Base-by-base conservation (phyloP, 352 stramenopile genomes). In the Globisporangium carolinianum region DNA sequence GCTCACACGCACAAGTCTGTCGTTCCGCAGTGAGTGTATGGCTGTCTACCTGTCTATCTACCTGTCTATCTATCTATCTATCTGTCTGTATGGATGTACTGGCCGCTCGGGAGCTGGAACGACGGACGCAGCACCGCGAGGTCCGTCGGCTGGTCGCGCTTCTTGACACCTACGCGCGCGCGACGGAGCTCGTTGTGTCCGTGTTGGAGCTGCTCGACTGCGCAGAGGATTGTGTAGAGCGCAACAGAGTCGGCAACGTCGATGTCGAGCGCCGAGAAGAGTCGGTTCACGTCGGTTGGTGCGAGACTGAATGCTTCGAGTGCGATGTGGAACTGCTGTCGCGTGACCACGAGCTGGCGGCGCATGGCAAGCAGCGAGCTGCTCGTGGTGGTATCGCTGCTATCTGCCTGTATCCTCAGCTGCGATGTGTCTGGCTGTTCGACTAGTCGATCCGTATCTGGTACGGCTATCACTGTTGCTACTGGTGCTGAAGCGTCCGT, bases 221-320 rank as follows among this genome's bases (percentile, higher is more conserved):
- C 71, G 14, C 63, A 76, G 1, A 87, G 58, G 12, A 78, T 63
- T 43, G 72, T 71, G 72, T 71, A 89, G 53, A 89, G 51, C 9
- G 62, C 54, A 5, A 85, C 74, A 37, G 55, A 53, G 58, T 89
- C 76, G n/a, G 65, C 65, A 1, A 89, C 76, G 35, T 62, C 62
- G 41, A 82, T 46, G 51, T 89, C 79, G 17, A 89, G 58, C 46
- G 72, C 69, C 4, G 79, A 84, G 52, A 80, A 89, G 17, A 89
- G 58, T 63, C 73, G 51, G 53, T 89, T 85, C n/a, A 86, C 72
- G 51, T 89, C 79, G 0, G 57, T 57, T 12, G 68, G 17, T 11
- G 63, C 47, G 17, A 84, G 60, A 17, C 63, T 72, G 54, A 89
- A 84, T 35, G 76, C 54, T 62, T 86, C 76, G 12, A 86, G 62